Base-by-base conservation (phyloP, 768 basidiomycete genomes). In the Tricholoma bakamatsutake region DNA sequence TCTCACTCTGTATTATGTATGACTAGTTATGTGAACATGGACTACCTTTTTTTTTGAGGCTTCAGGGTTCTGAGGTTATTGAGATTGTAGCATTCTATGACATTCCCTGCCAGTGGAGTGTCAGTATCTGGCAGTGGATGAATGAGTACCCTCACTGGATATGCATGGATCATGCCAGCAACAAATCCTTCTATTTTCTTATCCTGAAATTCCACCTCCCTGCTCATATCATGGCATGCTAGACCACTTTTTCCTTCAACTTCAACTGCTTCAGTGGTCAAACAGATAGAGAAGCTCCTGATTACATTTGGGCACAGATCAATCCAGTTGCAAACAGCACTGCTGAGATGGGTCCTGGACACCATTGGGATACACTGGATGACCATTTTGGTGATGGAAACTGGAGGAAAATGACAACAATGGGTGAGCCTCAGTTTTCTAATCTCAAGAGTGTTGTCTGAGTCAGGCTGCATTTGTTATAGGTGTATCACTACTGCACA, bases 121-220 rank as follows among this genome's bases (percentile, higher is more conserved):
- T 57, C 37, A 34, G 53, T 17, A 27, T 57, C 24, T 45, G 42
- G 42, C 27, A 52, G n/a, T 42, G 51, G 30, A 48, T 55, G 54
- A 34, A 48, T 8, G 18, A 46, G 30, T 55, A 55, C 35, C 47
- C 54, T 18, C 17, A 34, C 17, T 34, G 34, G 27, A 24, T 55
- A 15, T 52, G 48, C 37, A 17, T 48, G 12, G 56, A 53, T 31
- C 45, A 45, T 35, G 27, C 21, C 10, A 33, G 30, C 21, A n/a
- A 18, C 15, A 53, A 49, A 28, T 24, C 18, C 18, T 56, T 61
- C 52, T 31, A 12, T n/a, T 61, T 59, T 9, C 40, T 69, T 2
- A 57, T 76, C 0, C 76, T 72, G 0, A 76, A 76, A 55, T 74
- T 71, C 33, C 76, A 76, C 42, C 61, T 73, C 5, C 58, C 62